These are phyloP conservation scores for Rubroboletus pulcherrimus DNA, from an alignment of 768 basidiomycete genomes.

Conservation along the genomic window DNA sequence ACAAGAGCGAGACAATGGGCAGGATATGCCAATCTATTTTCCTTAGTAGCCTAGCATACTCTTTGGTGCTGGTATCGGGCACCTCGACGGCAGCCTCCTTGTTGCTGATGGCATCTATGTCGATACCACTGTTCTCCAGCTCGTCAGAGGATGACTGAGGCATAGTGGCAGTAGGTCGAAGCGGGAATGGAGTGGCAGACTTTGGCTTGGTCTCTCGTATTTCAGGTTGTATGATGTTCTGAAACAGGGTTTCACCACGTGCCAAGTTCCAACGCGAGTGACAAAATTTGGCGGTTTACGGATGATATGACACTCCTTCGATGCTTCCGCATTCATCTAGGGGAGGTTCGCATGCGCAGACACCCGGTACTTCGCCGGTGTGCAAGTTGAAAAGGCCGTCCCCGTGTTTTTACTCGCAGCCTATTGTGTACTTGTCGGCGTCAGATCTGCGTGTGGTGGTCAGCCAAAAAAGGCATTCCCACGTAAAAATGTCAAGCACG, in stretches of 20 bases:
- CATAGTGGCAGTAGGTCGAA: slow-evolving; percentile 5
- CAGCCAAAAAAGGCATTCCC: too few relatives aligned
- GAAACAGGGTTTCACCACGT: not conserved
- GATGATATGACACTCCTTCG: too few relatives aligned
- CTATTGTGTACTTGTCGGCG: too few relatives aligned
- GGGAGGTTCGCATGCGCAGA: too few relatives aligned
- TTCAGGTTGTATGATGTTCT: not conserved
- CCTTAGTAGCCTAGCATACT: slow-evolving; percentile 8
- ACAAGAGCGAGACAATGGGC: slow-evolving; percentile 15
- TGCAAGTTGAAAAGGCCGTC: too few relatives aligned
- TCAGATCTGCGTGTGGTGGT: too few relatives aligned
- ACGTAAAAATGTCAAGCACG: too few relatives aligned
- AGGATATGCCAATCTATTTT: slow-evolving; percentile 22
- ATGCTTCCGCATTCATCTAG: too few relatives aligned
- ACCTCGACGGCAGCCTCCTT: not conserved
- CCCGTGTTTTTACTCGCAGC: too few relatives aligned
- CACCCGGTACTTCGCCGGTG: too few relatives aligned
- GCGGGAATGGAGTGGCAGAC: not conserved
- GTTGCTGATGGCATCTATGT: slow-evolving; percentile 7
- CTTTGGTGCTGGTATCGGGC: not conserved
- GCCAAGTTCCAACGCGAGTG: too few relatives aligned
- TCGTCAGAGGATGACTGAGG: not conserved
- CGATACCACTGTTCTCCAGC: not conserved
- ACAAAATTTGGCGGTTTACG: too few relatives aligned
- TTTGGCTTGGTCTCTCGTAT: not conserved